Evolutionary conservation across 768 basidiomycete genomes (phyloP), one percentile per base, ranked within the genome.

Genomic region (Calocybe gangraenosa): DNA sequence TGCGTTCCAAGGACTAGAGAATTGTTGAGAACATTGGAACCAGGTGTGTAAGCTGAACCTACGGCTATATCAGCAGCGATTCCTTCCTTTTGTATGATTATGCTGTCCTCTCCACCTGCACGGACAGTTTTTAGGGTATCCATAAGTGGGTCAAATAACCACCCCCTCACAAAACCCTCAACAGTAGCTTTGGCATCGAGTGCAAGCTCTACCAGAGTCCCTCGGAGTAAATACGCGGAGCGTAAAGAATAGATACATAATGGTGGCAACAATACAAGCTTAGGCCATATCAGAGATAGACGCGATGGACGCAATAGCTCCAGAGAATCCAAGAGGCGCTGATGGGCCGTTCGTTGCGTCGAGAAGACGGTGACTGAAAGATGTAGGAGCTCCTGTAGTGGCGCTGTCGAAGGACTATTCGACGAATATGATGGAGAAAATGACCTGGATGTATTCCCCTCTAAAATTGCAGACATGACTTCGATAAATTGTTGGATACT

Each of bases 61-160:
- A 91, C 90, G 53, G 90, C 80, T 34, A 95, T 61, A 61, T 99
- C 94, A 6, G 92, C 87, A 30, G 77, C 73, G 18, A 99, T 81
- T 17, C 87, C 91, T 54, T 92, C 87, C 47, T 77, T 76, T 45
- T 81, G 81, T 22, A 98, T 78, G 33, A 97, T 81, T 11, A 84
- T 71, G 1, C 81, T 79, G 14, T 76, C 79, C 32, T 87, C 88
- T 18, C 86, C 82, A 6, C 91, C 90, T 3, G 84, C 75, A 39
- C 91, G 73, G 17, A 99, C 79, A 0, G 95, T 97, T 52, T 81
- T 81, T 3, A 89, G 60, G 9, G 98, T 83, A 7, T 82, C 89
- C 38, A 73, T 74, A n/a, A 95, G 57, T 2, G 95, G 95, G 44
- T 92, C 88, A 38, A 95, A 64, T 9, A 97, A 70, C 87, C 92